Conservation (phyloP, 164 flowering plant genomes). For the Vitis rotundifolia region DNA sequence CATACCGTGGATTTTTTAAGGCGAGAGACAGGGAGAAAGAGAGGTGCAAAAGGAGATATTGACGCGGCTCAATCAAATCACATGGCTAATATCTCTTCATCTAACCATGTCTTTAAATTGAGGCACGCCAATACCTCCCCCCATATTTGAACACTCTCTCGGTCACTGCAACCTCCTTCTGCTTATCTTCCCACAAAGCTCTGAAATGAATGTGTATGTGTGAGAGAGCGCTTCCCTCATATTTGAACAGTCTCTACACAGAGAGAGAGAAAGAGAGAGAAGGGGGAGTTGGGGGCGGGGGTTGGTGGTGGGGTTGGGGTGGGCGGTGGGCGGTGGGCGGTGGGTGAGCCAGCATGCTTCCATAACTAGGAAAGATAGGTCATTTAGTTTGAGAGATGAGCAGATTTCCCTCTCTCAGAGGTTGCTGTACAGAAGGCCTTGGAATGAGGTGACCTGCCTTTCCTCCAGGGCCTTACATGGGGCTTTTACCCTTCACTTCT, state of each 20-base stretch:
- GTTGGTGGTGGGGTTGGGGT: no score
- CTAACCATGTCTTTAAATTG: slow-evolving; percentile 24
- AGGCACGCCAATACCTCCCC: slow-evolving; percentile 25
- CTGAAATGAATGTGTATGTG: neutral
- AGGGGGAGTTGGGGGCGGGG: neutral
- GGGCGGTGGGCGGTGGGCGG: no score
- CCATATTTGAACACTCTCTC: neutral
- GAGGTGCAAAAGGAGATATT: slow-evolving; percentile 21
- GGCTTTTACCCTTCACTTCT: neutral
- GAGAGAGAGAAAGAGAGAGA: slow-evolving; percentile 7
- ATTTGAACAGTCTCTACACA: no score
- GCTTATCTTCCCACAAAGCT: neutral
- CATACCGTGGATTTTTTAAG: neutral
- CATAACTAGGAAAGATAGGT: neutral
- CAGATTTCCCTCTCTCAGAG: no score
- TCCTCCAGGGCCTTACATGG: neutral
- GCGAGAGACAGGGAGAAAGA: neutral
- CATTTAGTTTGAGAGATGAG: neutral
- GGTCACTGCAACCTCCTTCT: neutral
- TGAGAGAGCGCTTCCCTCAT: neutral
- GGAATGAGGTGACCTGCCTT: neutral
- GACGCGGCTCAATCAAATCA: slow-evolving; percentile 29
- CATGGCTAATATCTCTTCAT: slow-evolving; percentile 5
- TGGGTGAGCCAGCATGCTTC: no score
- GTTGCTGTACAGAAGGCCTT: no score